Evolutionary conservation across 768 basidiomycete species (phyloP).

Genomic region (Zangia roseola): DNA sequence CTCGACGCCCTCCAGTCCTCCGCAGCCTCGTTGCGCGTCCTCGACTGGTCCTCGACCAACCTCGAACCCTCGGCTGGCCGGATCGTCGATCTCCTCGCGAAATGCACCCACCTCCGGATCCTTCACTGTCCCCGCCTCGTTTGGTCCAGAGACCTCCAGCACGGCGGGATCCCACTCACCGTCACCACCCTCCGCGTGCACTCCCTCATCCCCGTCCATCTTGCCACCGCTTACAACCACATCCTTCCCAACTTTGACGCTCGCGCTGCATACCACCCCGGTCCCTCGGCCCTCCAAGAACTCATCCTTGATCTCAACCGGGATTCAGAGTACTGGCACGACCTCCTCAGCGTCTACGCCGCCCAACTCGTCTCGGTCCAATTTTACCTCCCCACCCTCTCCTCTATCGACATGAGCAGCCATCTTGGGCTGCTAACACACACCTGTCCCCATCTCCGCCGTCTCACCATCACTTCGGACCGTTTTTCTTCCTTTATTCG

Average conservation of each 20-base stretch:
- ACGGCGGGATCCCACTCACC: constrained; percentile 4
- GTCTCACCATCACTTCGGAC: constrained; percentile 16
- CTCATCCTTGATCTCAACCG: constrained; percentile 14
- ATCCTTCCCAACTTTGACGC: background rate
- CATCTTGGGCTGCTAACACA: constrained; percentile 8
- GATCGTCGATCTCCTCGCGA: constrained; percentile 4
- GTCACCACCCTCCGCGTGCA: constrained; percentile 16
- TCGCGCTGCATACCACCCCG: background rate
- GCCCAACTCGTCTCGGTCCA: constrained; percentile 19
- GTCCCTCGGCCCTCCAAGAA: constrained; percentile 14
- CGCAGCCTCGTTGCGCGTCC: constrained; percentile 18
- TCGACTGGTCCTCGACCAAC: constrained; percentile 14
- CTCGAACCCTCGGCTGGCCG: background rate
- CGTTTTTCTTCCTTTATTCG: constrained; percentile 2
- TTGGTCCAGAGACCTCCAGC: constrained; percentile 7
- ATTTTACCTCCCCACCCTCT: background rate
- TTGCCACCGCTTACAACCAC: no score
- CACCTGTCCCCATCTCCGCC: constrained; percentile 17
- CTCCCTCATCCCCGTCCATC: background rate
- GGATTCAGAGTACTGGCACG: constrained; percentile 4
- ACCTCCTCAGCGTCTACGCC: constrained; percentile 14
- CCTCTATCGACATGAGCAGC: background rate
- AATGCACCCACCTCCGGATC: constrained; percentile 17
- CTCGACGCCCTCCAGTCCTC: constrained; percentile 15
- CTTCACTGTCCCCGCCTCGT: constrained; percentile 8